Evolutionary conservation across 2,329 filamentous ascomycete genomes (phyloP), one percentile per base, ranked within the genome.

Genomic region (Microdochium nivale): DNA sequence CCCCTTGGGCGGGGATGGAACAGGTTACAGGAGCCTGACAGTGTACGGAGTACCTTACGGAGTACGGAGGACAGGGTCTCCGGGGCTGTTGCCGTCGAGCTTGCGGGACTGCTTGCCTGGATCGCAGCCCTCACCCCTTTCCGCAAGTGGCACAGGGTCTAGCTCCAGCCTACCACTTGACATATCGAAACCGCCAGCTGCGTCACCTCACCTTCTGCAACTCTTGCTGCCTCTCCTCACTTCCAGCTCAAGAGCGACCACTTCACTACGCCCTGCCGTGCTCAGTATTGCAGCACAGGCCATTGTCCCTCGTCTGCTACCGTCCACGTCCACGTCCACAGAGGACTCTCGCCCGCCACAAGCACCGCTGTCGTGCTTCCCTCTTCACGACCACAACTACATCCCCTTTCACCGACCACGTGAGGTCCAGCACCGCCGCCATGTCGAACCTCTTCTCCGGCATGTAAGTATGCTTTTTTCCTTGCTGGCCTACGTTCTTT

Each of bases 371-470:
- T 5, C 33, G n/a, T 19, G 11, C 13, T 14, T 19, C 14, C 16
- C 19, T 7, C 16, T 19, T 23, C 40, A 44, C 19, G 14, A 7
- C 19, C 19, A 19, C 19, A 11, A 44, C 40, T 19, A 44, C n/a
- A 44, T 7, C 40, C 40, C 40, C 40, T 44, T 19, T 44, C 40
- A 44, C 40, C 40, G 40, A 44, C 19, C 21, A 11, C 40, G 19
- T 11, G n/a, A 21, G 19, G 40, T 24, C 40, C 40, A 44, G 21
- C 40, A 44, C 40, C 57, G 56, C 58, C 60, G 70, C 61, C 64
- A 81, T 81, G 78, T 81, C 78, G 60, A 80, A 80, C 69, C 70
- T 81, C 60, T 81, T 81, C 65, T 81, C 78, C 62, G 78, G 78
- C 68, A 81, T 81, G 78, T 81, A 72, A 78, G 78, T 79, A 4